Base-by-base conservation (phyloP, 108 stramenopile species). In the Nitzschia sp. region DNA sequence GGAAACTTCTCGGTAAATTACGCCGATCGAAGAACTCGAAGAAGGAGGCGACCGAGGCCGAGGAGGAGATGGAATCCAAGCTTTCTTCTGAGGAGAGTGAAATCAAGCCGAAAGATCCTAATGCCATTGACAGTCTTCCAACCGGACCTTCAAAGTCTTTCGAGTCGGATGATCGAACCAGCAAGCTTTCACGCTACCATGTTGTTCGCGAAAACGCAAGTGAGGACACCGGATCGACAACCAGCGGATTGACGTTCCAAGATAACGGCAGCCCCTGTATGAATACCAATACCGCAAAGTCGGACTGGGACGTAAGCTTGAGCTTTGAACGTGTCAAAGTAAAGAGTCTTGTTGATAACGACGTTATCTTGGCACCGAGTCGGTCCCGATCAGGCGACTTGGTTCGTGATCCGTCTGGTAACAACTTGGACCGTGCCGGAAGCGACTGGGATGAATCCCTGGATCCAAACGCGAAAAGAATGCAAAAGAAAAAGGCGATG, bases 121-220 rank as follows among this genome's bases (percentile, higher is more conserved):
- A 19, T 24, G 24, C 8, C 13, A 57, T 32, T 21, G 56, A 30
- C 31, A 30, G 2, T 5, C 24, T 57, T 28, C 36, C 61, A 1
- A 45, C 36, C 4, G 33, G 36, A 15, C 61, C 61, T 45, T 62
- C 61, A 8, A 62, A 62, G 1, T 62, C 61, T 2, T 62, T 62
- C 38, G 61, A 42, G n/a, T 29, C 38, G 6, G 42, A 62, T 42
- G 61, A 45, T n/a, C 19, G n/a, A 9, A n/a, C 8, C 1, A 45
- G 42, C 42, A 42, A 25, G 42, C 42, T 45, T 31, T 62, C 61
- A 24, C 61, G 61, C 15, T 62, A 62, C 25, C 61, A 62, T 23
- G 24, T 62, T 23, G 36, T 21, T 19, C 11, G 21, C 18, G n/a
- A 51, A 21, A 51, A 51, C 49, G 11, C 49, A 23, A 51, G 49